These are phyloP conservation scores for Skeletonema marinoi DNA, from an alignment of 108 stramenopile genomes.

Conservation along the genomic window DNA sequence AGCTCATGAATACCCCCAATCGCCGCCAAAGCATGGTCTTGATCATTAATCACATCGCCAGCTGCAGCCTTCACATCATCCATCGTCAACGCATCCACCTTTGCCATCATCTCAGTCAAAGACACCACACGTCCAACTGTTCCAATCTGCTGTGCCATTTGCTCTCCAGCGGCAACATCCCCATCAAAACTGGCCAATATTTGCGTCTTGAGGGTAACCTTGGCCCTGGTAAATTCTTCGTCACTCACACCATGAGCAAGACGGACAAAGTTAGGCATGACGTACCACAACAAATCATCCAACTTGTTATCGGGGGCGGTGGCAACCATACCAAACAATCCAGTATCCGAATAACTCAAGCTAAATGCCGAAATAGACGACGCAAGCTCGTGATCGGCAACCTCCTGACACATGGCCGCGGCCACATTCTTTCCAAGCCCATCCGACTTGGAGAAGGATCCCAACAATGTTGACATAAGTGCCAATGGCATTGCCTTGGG, in stretches of 20 bases:
- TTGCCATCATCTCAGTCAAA: constrained; percentile 91
- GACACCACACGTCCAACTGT: constrained; percentile 97
- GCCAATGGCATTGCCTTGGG: constrained; percentile 95
- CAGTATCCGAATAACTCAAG: constrained; percentile 98
- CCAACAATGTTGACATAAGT: constrained; percentile 96
- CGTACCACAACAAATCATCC: constrained; percentile 91
- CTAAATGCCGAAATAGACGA: constrained; percentile 95
- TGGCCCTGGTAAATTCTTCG: constrained; percentile 94
- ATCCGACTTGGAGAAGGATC: constrained; percentile 89
- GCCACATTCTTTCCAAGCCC: constrained; percentile 91
- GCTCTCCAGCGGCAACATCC: constrained; percentile 91
- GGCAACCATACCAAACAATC: constrained; percentile 96
- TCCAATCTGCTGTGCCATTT: constrained; percentile 97
- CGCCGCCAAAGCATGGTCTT: constrained; percentile 96
- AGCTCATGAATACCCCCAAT: constrained; percentile 98
- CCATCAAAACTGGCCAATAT: constrained; percentile 73
- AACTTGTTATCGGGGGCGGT: constrained; percentile 93
- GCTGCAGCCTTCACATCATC: constrained; percentile 91
- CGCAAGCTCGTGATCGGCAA: constrained; percentile 87
- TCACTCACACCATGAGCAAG: constrained; percentile 90
- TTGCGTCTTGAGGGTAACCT: constrained; percentile 93
- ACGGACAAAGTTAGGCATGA: constrained; percentile 91
- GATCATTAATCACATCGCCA: constrained; percentile 89
- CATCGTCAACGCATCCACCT: constrained; percentile 92
- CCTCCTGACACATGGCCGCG: constrained; percentile 88